Evolutionary conservation across 108 stramenopile species (phyloP).

Genomic region (Stephanodiscus triporus): DNA sequence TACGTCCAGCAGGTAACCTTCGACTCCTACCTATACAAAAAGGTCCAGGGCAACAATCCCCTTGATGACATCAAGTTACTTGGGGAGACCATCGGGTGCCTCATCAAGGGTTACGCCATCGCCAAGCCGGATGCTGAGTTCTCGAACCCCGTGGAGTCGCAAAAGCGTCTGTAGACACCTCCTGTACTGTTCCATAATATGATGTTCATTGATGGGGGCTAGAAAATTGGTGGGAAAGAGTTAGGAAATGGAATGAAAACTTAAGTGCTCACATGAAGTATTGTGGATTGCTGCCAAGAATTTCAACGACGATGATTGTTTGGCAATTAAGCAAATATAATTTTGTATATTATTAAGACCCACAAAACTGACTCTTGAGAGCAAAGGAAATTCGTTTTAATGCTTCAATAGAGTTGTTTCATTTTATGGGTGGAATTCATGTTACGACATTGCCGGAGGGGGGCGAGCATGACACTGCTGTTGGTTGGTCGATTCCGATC

Average conservation of each 20-base stretch:
- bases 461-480: too few relatives aligned
- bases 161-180: slow-evolving; percentile 90
- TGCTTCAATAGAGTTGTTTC: too few relatives aligned
- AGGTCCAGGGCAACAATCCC: slow-evolving; percentile 97
- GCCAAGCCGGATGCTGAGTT: slow-evolving; percentile 94
- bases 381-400: too few relatives aligned
- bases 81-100: slow-evolving; percentile 93
- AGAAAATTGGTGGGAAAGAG: neutral
- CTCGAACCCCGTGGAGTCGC: slow-evolving; percentile 95
- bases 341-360: neutral
- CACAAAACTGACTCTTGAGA: too few relatives aligned
- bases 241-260: neutral
- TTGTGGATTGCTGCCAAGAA: neutral
- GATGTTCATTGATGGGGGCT: neutral
- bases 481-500: too few relatives aligned
- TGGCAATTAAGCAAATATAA: neutral
- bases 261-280: neutral
- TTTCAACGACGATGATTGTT: neutral
- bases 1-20: slow-evolving; percentile 99
- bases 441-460: too few relatives aligned
- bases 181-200: neutral
- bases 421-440: too few relatives aligned
- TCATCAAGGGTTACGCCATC: slow-evolving; percentile 94
- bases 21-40: slow-evolving; percentile 99
- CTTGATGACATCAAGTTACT: slow-evolving; percentile 97